Conservation (phyloP, 352 stramenopile genomes). For the Globisporangium abappressorium region DNA sequence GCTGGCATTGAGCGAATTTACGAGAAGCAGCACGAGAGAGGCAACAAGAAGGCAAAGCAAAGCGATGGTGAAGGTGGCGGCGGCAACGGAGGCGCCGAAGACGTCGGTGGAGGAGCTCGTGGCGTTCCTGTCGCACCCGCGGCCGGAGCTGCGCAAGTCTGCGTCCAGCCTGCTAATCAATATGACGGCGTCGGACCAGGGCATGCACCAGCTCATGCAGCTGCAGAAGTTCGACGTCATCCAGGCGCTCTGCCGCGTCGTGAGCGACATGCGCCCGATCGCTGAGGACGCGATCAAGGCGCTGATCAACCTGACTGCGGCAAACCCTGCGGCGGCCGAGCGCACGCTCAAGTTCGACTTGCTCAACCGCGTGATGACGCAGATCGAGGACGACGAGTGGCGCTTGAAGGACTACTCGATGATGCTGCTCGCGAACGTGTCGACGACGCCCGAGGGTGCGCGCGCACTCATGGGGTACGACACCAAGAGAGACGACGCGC, state of each 20-base stretch:
- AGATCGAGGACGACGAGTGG: slow-evolving; percentile 82
- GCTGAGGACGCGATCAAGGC: slow-evolving; percentile 84
- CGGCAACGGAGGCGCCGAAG: slow-evolving; percentile 40
- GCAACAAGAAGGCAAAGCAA: neutral
- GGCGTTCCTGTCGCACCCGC: slow-evolving; percentile 74
- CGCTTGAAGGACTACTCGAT: slow-evolving; percentile 81
- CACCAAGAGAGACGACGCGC: slow-evolving; percentile 36
- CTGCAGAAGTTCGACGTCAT: slow-evolving; percentile 72
- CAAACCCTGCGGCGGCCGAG: slow-evolving; percentile 62
- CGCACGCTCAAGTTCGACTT: slow-evolving; percentile 75
- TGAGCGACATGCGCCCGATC: slow-evolving; percentile 83
- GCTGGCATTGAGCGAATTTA: slow-evolving; percentile 3
- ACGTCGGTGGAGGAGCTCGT: slow-evolving; percentile 85
- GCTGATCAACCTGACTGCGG: slow-evolving; percentile 83
- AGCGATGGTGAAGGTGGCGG: slow-evolving; percentile 37
- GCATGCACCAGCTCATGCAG: slow-evolving; percentile 72
- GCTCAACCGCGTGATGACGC: slow-evolving; percentile 85
- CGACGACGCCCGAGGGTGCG: slow-evolving; percentile 62
- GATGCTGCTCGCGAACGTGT: slow-evolving; percentile 87
- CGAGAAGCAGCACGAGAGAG: neutral
- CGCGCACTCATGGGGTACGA: slow-evolving; percentile 68
- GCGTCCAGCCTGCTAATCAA: slow-evolving; percentile 78
- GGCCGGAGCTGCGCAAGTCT: slow-evolving; percentile 84
- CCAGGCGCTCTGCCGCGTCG: slow-evolving; percentile 71
- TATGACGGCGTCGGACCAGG: slow-evolving; percentile 80